Evolutionary conservation across 2,329 filamentous ascomycete genomes (phyloP).

Genomic region (Leptographium wingfieldii): DNA sequence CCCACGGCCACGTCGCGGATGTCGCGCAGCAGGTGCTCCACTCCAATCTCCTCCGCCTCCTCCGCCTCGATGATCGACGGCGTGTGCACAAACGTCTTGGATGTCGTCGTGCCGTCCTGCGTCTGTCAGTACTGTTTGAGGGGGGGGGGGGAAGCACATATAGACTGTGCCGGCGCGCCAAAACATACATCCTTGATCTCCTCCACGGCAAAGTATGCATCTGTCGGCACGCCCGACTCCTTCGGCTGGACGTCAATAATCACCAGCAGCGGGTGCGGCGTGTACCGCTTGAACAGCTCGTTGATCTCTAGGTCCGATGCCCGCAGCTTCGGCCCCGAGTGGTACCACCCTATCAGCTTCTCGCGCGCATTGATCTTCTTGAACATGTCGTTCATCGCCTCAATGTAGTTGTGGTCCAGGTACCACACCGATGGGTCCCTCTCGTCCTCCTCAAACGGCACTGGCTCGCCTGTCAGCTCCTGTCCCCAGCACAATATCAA

Average conservation of each 20-base stretch:
- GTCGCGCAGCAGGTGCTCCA: conserved; percentile 93
- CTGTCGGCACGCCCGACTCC: conserved; percentile 92
- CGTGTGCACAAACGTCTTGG: conserved; percentile 96
- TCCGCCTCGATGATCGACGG: conserved; percentile 98
- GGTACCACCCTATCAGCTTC: conserved; percentile 99
- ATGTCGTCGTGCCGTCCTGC: conserved; percentile 91
- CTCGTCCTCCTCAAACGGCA: conserved; percentile 97
- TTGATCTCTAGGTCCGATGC: conserved; percentile 98
- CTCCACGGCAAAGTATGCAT: conserved; percentile 97
- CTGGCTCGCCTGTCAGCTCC: conserved; percentile 20
- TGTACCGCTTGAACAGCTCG: conserved; percentile 98
- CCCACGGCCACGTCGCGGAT: conserved; percentile 97
- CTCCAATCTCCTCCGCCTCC: conserved; percentile 96
- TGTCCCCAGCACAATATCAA: too few relatives aligned
- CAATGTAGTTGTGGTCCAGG: conserved; percentile 97
- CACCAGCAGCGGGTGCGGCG: conserved; percentile 86
- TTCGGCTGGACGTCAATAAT: conserved; percentile 98
- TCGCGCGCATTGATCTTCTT: conserved; percentile 99
- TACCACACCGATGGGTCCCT: conserved; percentile 99
- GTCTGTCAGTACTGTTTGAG: too few relatives aligned
- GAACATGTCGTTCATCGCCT: conserved; percentile 99
- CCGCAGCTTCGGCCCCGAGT: conserved; percentile 91
- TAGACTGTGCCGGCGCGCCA: neutral
- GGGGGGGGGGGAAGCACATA: too few relatives aligned
- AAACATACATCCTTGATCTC: conserved; percentile 95